phyloP scores from a whole-genome alignment of 2,329 filamentous ascomycete genomes.

The Orbilia javanica region DNA sequence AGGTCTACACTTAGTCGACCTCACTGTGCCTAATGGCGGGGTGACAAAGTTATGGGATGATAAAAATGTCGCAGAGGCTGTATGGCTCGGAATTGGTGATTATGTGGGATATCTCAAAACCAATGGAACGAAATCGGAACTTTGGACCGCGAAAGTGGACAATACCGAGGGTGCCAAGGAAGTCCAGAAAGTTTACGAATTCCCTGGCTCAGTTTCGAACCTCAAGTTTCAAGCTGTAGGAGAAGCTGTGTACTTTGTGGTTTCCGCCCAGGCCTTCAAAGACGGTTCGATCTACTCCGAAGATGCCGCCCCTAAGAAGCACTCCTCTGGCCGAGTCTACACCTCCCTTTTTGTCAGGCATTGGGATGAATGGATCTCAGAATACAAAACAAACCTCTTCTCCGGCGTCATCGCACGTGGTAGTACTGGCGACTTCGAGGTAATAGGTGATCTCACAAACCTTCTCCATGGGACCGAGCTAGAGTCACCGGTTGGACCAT shows the following conservation, averaged over 20 bases:
- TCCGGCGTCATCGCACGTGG: slow-evolving; percentile 73
- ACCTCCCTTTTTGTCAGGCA: slow-evolving; percentile 81
- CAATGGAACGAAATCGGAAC: slow-evolving; percentile 65
- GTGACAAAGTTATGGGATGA: slow-evolving; percentile 76
- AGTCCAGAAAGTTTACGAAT: slow-evolving; percentile 66
- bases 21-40: slow-evolving; percentile 71
- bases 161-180: slow-evolving; percentile 60
- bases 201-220: slow-evolving; percentile 72
- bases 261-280: slow-evolving; percentile 75
- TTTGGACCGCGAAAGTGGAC: slow-evolving; percentile 58
- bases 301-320: slow-evolving; percentile 72
- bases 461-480: slow-evolving; percentile 73
- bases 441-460: slow-evolving; percentile 69
- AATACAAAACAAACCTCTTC: slow-evolving; percentile 79
- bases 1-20: slow-evolving; percentile 78
- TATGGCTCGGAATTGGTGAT: slow-evolving; percentile 79
- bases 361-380: slow-evolving; percentile 81
- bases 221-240: slow-evolving; percentile 71
- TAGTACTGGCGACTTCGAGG: slow-evolving; percentile 62
- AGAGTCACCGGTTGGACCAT: slow-evolving; percentile 79
- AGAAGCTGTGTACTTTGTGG: slow-evolving; percentile 70
- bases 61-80: slow-evolving; percentile 75
- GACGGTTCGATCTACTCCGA: slow-evolving; percentile 78
- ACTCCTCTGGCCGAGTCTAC: slow-evolving; percentile 78
- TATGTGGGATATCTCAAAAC: slow-evolving; percentile 71